A percentile compares a stretch with the other conserved stretches of the same genome.
Conservation (phyloP, 768 basidiomycete species). For the Dentipellis sp. region DNA sequence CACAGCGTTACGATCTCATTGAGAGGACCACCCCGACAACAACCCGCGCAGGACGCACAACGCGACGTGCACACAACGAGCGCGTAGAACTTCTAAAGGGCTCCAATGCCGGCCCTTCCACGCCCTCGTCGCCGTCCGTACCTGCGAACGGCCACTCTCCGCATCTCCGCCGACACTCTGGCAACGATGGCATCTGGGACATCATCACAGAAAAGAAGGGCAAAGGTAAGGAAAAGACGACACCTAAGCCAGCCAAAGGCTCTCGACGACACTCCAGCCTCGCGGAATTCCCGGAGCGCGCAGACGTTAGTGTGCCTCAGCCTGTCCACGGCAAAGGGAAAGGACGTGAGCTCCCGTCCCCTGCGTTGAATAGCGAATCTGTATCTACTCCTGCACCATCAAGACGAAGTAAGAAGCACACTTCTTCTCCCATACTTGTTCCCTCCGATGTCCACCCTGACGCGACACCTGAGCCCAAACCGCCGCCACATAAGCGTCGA, state of each 20-base stretch:
- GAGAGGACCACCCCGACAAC: constrained; percentile 33
- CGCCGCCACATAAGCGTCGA: constrained; percentile 10
- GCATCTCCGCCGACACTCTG: no score
- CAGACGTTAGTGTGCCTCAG: not conserved
- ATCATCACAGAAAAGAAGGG: constrained; percentile 21
- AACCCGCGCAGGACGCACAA: constrained; percentile 43
- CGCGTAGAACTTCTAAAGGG: constrained; percentile 36
- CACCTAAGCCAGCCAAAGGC: not conserved
- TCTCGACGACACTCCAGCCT: no score
- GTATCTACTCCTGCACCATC: not conserved
- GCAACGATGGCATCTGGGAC: constrained; percentile 17
- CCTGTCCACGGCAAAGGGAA: not conserved
- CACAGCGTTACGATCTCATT: constrained; percentile 43
- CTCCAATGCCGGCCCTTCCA: constrained; percentile 17
- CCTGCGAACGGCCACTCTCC: constrained; percentile 15
- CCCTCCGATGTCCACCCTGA: not conserved
- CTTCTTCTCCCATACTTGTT: not conserved
- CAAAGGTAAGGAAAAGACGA: constrained; percentile 21
- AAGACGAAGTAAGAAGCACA: not conserved
- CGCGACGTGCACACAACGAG: constrained; percentile 49
- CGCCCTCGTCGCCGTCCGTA: constrained; percentile 5
- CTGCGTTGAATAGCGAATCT: not conserved
- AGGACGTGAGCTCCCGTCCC: not conserved
- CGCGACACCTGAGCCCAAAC: not conserved
- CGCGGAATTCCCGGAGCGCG: no score